These are phyloP conservation scores for Colletotrichum chlorophyti DNA, from an alignment of 2,329 filamentous ascomycete species.

Conservation along the genomic window DNA sequence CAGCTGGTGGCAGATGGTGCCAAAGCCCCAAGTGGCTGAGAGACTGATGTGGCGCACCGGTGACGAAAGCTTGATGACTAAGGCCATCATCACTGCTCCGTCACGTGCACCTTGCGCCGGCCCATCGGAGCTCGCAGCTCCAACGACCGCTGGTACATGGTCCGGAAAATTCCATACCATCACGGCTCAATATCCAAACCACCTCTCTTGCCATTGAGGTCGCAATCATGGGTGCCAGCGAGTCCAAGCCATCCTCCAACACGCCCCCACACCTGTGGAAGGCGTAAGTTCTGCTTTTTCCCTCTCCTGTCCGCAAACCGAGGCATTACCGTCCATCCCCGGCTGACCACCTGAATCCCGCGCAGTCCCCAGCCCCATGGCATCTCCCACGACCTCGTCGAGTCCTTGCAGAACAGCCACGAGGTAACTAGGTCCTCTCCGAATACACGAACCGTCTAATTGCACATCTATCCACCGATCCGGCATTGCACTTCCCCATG, in stretches of 20 bases:
- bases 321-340: background rate
- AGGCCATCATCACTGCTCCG: background rate
- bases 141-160: constrained; percentile 22
- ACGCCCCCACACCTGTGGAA: constrained; percentile 57
- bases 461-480: background rate
- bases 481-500: background rate
- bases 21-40: no score
- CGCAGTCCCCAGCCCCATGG: constrained; percentile 54
- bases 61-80: no score
- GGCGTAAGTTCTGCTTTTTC: constrained; percentile 52
- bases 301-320: background rate
- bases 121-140: constrained; percentile 30
- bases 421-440: constrained; percentile 67
- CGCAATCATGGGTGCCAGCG: constrained; percentile 62
- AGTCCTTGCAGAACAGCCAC: constrained; percentile 81
- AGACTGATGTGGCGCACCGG: no score
- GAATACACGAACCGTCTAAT: background rate
- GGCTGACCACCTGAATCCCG: constrained; percentile 28
- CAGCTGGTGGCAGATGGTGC: background rate
- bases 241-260: constrained; percentile 59
- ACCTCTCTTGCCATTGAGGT: constrained; percentile 30
- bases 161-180: constrained; percentile 32
- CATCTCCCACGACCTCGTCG: constrained; percentile 81
- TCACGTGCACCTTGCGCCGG: constrained; percentile 24
- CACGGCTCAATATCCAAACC: constrained; percentile 28